Percentiles rank a stretch among this genome's conserved stretches.
phyloP scores from a whole-genome alignment of 148 eudicot genomes.

The Linanthus parryae region DNA sequence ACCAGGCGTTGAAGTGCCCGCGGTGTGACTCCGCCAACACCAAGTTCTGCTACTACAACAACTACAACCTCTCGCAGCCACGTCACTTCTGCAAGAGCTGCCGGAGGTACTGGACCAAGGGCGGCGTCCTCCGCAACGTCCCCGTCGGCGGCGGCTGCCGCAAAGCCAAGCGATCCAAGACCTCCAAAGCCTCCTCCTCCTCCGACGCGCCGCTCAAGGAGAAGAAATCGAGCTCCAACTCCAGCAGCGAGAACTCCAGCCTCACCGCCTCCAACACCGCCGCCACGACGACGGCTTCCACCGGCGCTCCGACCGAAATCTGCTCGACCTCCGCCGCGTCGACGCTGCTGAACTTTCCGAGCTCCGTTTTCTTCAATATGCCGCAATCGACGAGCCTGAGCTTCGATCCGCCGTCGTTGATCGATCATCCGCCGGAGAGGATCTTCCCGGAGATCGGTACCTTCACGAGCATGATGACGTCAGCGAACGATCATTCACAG shows the following conservation, averaged over 20 bases:
- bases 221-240: slow-evolving; percentile 14
- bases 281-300: slow-evolving; percentile 2
- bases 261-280: slow-evolving; percentile 28
- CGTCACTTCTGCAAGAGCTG: slow-evolving; percentile 61
- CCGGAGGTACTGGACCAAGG: slow-evolving; percentile 67
- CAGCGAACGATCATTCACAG: slow-evolving; percentile 16
- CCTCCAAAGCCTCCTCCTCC: slow-evolving; percentile 1
- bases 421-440: slow-evolving; percentile 10
- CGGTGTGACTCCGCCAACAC: slow-evolving; percentile 61
- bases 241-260: slow-evolving; percentile 43
- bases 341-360: slow-evolving; percentile 7
- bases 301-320: neutral
- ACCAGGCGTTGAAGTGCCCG: slow-evolving; percentile 40
- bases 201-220: neutral
- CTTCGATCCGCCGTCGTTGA: slow-evolving; percentile 12
- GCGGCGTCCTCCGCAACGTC: slow-evolving; percentile 66
- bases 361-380: slow-evolving; percentile 13
- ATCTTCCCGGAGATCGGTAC: slow-evolving; percentile 23
- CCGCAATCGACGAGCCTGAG: slow-evolving; percentile 4
- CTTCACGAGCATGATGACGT: slow-evolving; percentile 38
- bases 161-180: slow-evolving; percentile 35
- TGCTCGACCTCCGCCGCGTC: slow-evolving; percentile 9
- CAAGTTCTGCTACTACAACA: slow-evolving; percentile 65
- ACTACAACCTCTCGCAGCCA: slow-evolving; percentile 71
- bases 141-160: slow-evolving; percentile 71